Percentiles rank a stretch among this genome's conserved stretches.
phyloP scores from a whole-genome alignment of 2,329 filamentous ascomycete species.

The Teratosphaeria gauchensis region DNA sequence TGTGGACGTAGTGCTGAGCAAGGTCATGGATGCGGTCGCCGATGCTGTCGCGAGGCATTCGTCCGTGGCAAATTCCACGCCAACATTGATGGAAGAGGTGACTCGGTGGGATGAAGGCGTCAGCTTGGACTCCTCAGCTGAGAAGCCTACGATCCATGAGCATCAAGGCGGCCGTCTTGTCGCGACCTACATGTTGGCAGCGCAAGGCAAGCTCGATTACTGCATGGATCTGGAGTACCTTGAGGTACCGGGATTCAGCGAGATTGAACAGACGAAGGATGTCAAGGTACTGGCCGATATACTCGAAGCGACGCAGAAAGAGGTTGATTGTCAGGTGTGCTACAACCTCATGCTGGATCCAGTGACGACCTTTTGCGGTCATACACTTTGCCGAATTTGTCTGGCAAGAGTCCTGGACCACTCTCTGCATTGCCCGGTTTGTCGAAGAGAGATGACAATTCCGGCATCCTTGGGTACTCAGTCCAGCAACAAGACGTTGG shows the following conservation, averaged over 20 bases:
- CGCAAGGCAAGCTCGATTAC: conserved; percentile 51
- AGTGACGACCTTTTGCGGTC: conserved; percentile 74
- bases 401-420: conserved; percentile 68
- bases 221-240: conserved; percentile 44
- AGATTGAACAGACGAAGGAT: conserved; percentile 34
- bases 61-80: conserved; percentile 23
- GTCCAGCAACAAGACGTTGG: conserved; percentile 54
- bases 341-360: conserved; percentile 74
- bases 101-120: conserved; percentile 25
- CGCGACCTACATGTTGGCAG: conserved; percentile 57
- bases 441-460: conserved; percentile 55
- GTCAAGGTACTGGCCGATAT: conserved; percentile 45
- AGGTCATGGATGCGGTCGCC: conserved; percentile 54
- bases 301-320: conserved; percentile 52
- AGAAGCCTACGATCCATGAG: conserved; percentile 31
- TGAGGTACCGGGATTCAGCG: conserved; percentile 28
- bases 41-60: conserved; percentile 40
- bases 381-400: conserved; percentile 80
- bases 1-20: conserved; percentile 65
- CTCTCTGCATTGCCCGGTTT: conserved; percentile 69
- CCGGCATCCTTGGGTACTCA: conserved; percentile 41
- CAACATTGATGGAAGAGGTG: conserved; percentile 34
- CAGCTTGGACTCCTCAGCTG: conserved; percentile 22
- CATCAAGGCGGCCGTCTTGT: conserved; percentile 51
- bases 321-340: conserved; percentile 84